Evolutionary conservation across 2,329 filamentous ascomycete genomes (phyloP), one percentile per base, ranked within the genome.

Genomic region (Botrytis fabae): DNA sequence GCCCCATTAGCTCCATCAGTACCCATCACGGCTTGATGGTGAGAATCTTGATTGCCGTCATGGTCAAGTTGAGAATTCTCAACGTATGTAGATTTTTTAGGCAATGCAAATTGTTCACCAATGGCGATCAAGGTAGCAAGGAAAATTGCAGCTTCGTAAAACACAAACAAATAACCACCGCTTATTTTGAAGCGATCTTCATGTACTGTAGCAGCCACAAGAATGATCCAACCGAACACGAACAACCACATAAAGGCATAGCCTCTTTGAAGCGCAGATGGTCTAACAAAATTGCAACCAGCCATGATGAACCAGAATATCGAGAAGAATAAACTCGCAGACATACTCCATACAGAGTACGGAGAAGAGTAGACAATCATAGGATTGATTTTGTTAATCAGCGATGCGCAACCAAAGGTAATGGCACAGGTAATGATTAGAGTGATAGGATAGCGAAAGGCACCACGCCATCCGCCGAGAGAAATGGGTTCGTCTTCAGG

Each of bases 181-280:
- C 88, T 91, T 69, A 96, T 85, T 25, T 91, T 87, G 77, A 90
- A 87, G 32, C 93, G 89, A 79, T 95, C 89, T 76, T 94, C 92
- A n/a, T 91, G 88, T 5, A 97, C 88, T 0, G 94, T 93, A 59
- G 90, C 87, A 62, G 87, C 84, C 22, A 97, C 89, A 72, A 97
- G 86, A 59, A 93, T 78, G 2, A 88, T 83, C 91, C 95, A 98
- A 57, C 89, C 88, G 0, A 94, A 81, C 46, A 89, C 80, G 80
- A 95, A 98, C 63, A 97, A 86, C 95, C 96, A 98, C 16, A 97
- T 87, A 62, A 95, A 86, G 69, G 89, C 87, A 81, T 96, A 98
- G 8, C 91, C 88, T 32, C 95, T 89, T 73, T 97, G 93, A 10
- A 98, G 88, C 6, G 95, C 95, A 28, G 93, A 96, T 2, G 96